Evolutionary conservation across 805 yeast species (phyloP).

Genomic region (Candida nonsorbophila): DNA sequence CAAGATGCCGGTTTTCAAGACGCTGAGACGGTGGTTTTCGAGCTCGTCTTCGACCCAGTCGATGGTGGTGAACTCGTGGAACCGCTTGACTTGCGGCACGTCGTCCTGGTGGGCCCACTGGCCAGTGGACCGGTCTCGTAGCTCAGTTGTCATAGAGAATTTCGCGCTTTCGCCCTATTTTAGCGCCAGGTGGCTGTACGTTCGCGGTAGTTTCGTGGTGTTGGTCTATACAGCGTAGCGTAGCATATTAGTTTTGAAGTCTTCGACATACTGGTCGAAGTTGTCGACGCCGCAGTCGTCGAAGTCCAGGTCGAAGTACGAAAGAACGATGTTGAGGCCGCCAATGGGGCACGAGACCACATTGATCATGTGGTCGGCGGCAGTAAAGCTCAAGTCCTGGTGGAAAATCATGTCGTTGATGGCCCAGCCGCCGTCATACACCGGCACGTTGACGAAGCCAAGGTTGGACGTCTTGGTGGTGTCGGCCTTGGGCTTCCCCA

Average conservation of each 20-base stretch:
- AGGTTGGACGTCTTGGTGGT: slow-evolving; percentile 31
- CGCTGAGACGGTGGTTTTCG: slow-evolving; percentile 36
- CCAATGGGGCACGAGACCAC: slow-evolving; percentile 24
- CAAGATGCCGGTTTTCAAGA: slow-evolving; percentile 13
- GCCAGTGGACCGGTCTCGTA: slow-evolving; percentile 26
- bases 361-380: slow-evolving; percentile 29
- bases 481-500: slow-evolving; percentile 25
- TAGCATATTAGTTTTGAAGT: slow-evolving; percentile 15
- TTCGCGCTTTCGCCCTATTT: background rate
- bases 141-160: too few species aligned
- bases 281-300: slow-evolving; percentile 17
- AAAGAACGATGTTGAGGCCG: slow-evolving; percentile 30
- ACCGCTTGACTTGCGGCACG: slow-evolving; percentile 40
- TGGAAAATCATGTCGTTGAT: slow-evolving; percentile 27
- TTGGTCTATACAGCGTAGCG: slow-evolving; percentile 6
- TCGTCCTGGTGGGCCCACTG: slow-evolving; percentile 33
- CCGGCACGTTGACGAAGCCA: slow-evolving; percentile 23
- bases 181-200: slow-evolving; percentile 1
- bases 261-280: slow-evolving; percentile 17
- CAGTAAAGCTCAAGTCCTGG: slow-evolving; percentile 29
- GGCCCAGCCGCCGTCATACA: slow-evolving; percentile 16
- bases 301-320: slow-evolving; percentile 21
- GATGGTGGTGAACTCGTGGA: slow-evolving; percentile 58
- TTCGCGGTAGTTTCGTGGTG: background rate
- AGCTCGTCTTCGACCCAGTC: slow-evolving; percentile 67